Base-by-base conservation (phyloP, 73 alveolate genomes). In the Loxodes magnus region DNA sequence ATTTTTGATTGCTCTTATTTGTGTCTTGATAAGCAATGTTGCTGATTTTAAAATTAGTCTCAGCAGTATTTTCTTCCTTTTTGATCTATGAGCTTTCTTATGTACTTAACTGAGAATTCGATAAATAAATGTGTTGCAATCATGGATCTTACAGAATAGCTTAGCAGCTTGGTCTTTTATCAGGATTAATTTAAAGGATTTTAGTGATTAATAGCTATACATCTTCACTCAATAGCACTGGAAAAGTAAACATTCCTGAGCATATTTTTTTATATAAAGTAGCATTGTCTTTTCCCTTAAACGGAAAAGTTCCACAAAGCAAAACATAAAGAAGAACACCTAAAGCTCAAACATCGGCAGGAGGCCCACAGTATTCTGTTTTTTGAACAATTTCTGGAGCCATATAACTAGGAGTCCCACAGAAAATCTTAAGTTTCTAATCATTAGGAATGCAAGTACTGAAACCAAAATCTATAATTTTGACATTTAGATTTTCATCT, bases 331-430 rank as follows among this genome's bases (percentile, higher is more conserved):
- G 10, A 31, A 31, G 41, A 7, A 31, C 41, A 9, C 41, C 41
- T 31, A 31, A 31, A 31, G 41, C 41, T n/a, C 41, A 31, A n/a
- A 31, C 41, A 31, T 31, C 41, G 7, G 41, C 41, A 31, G 41
- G 41, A n/a, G 41, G 41, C 12, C 41, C 41, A 31, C 12, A 31
- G 41, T 31, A 31, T 31, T 31, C 41, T 9, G 10, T 31, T 31
- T n/a, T 31, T 9, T 31, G 7, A 7, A 31, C 41, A 31, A 9
- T n/a, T 31, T n/a, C 7, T 31, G 41, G n/a, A n/a, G n/a, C n/a
- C n/a, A n/a, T n/a, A n/a, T n/a, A n/a, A n/a, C n/a, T n/a, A n/a
- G n/a, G n/a, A n/a, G n/a, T n/a, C n/a, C n/a, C n/a, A n/a, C n/a
- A n/a, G n/a, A n/a, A n/a, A n/a, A n/a, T n/a, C n/a, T n/a, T n/a